These are phyloP conservation scores for Bacidia gigantensis DNA, from an alignment of 495 filamentous ascomycete species.

Conservation along the genomic window DNA sequence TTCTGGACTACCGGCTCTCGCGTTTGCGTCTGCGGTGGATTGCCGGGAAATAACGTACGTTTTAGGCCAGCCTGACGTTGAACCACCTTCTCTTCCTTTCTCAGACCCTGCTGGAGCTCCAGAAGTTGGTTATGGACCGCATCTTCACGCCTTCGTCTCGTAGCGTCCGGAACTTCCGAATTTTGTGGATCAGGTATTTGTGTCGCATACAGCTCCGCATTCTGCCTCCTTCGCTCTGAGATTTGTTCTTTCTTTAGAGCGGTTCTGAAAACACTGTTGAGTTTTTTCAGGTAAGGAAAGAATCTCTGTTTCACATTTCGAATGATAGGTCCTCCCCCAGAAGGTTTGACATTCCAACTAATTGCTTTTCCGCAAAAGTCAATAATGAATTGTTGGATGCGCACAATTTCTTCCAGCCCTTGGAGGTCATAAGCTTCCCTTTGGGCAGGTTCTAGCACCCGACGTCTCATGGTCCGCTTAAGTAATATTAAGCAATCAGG, in stretches of 20 bases:
- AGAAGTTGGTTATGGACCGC: neutral
- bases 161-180: neutral
- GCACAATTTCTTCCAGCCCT: constrained; percentile 12
- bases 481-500: constrained; percentile 10
- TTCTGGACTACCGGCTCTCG: neutral
- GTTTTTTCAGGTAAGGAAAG: neutral
- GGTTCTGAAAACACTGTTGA: constrained; percentile 4
- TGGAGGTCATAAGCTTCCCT: neutral
- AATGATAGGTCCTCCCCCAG: constrained; percentile 2
- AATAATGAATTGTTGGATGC: constrained; percentile 4
- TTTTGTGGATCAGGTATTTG: neutral
- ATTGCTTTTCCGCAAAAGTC: constrained; percentile 9
- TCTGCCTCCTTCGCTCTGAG: neutral
- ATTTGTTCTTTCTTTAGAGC: constrained; percentile 6
- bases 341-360: constrained; percentile 10
- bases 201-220: neutral
- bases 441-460: neutral
- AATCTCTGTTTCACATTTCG: constrained; percentile 2
- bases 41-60: neutral
- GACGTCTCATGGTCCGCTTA: constrained; percentile 1
- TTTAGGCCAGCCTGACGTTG: neutral
- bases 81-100: neutral
- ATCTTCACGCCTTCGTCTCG: neutral
- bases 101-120: neutral
- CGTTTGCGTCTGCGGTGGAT: neutral